Evolutionary conservation across 1,284 basidiomycete genomes (phyloP).

Genomic region (Melampsora medusae): DNA sequence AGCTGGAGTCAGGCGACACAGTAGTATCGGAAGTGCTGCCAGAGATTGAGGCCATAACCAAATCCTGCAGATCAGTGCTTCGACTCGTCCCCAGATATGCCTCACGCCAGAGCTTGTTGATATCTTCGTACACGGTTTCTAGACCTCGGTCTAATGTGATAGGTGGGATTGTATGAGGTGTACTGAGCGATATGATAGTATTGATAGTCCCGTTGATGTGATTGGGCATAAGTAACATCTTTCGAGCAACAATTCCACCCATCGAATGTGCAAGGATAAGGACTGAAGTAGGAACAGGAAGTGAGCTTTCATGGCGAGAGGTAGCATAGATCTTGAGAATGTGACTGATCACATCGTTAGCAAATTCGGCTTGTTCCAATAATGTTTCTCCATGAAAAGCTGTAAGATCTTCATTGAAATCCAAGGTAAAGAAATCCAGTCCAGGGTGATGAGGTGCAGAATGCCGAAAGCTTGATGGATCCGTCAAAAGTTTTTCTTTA

Average conservation of each 20-base stretch:
- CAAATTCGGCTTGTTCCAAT: conserved; percentile 75
- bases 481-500: conserved; percentile 50
- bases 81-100: conserved; percentile 52
- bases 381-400: conserved; percentile 90
- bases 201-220: conserved; percentile 60
- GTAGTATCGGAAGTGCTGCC: conserved; percentile 89
- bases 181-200: conserved; percentile 87
- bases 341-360: conserved; percentile 69
- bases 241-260: conserved; percentile 87
- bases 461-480: background rate
- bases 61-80: conserved; percentile 37
- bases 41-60: conserved; percentile 77
- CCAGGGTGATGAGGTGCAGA: conserved; percentile 57
- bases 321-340: conserved; percentile 72
- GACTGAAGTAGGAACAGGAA: conserved; percentile 57
- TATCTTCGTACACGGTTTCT: conserved; percentile 66
- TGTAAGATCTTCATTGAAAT: conserved; percentile 96
- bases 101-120: conserved; percentile 54
- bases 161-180: conserved; percentile 84
- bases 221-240: conserved; percentile 64
- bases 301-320: conserved; percentile 10
- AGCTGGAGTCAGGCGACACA: conserved; percentile 86
- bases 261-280: conserved; percentile 91
- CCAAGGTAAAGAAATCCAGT: conserved; percentile 83
- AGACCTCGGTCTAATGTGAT: conserved; percentile 79